Base-by-base conservation (phyloP, 495 filamentous ascomycete genomes). In the Poronia punctata region DNA sequence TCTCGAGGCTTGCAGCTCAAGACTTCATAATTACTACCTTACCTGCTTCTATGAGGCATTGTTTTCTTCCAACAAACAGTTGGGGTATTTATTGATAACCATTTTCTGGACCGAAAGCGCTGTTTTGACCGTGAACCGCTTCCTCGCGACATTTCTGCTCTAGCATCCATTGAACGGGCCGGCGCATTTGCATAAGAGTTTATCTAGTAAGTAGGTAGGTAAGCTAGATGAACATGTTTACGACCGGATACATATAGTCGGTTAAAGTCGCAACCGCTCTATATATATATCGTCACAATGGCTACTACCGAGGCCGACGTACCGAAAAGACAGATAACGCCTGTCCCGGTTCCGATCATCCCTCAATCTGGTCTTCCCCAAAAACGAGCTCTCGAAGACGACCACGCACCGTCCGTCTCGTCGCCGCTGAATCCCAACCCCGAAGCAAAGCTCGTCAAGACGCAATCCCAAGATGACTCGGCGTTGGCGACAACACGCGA, bases 361-460 rank as follows among this genome's bases (percentile, higher is more conserved):
- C 38, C 55, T 9, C 46, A 61, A 34, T 61, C 73, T 31, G 61
- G 65, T 19, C 53, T 82, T 28, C 80, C 79, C 2, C 74, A 78
- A 49, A 83, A 82, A 53, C 71, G 70, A 40, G 56, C 62, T 36
- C 66, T 62, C 45, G 61, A 69, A 17, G 71, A 75, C 34, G 69
- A 73, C 51, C 67, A 76, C 49, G 62, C 62, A 40, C 78, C 78
- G 3, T 64, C 77, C 1, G 67, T 81, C 7, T 69, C 78, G 1
- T 82, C 78, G 9, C 78, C 78, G 4, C 64, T 82, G 9, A 82
- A 82, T 40, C 77, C 77, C 15, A 76, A 80, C 32, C 63, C 62
- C 48, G 32, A 56, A 59, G 38, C 41, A 37, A 52, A 59, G 43
- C 44, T 42, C 35, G 46, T 11, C 4, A 62, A 65, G 35, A 21